Evolutionary conservation across 192 early-diverging fungal species (phyloP).

Genomic region (Backusella sp.): DNA sequence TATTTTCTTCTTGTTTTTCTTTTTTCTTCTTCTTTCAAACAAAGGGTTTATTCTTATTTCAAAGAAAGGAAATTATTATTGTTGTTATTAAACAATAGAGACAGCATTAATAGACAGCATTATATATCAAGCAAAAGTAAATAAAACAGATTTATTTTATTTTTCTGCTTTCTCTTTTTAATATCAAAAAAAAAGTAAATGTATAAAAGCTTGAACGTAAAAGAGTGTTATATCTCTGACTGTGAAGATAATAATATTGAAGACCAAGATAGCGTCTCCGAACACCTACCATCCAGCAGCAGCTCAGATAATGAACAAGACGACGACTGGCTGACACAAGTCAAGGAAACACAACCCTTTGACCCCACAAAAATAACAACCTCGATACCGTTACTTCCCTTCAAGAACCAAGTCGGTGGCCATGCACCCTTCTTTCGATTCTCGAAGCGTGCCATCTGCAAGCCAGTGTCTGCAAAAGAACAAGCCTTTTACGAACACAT

Average conservation of each 20-base stretch:
- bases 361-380: slow-evolving; percentile 30
- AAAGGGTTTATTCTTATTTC: too few relatives aligned
- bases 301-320: slow-evolving; percentile 7
- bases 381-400: slow-evolving; percentile 71
- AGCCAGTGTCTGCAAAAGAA: slow-evolving; percentile 84
- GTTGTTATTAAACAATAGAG: not conserved
- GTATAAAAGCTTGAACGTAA: not conserved
- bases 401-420: slow-evolving; percentile 86
- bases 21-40: not conserved
- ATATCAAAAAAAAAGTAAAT: not conserved
- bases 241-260: slow-evolving; percentile 14
- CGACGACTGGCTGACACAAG: not conserved
- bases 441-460: slow-evolving; percentile 94
- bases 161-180: not conserved
- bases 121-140: too few relatives aligned
- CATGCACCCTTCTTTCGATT: slow-evolving; percentile 95
- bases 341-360: slow-evolving; percentile 15
- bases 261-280: not conserved
- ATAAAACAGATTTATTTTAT: not conserved
- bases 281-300: not conserved
- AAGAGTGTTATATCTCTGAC: slow-evolving; percentile 14
- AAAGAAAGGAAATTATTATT: not conserved
- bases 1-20: not conserved
- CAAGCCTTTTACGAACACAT: slow-evolving; percentile 89
- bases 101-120: not conserved